Evolutionary conservation across 768 basidiomycete genomes (phyloP), one percentile per base, ranked within the genome.

Genomic region (Hydnomerulius pinastri): DNA sequence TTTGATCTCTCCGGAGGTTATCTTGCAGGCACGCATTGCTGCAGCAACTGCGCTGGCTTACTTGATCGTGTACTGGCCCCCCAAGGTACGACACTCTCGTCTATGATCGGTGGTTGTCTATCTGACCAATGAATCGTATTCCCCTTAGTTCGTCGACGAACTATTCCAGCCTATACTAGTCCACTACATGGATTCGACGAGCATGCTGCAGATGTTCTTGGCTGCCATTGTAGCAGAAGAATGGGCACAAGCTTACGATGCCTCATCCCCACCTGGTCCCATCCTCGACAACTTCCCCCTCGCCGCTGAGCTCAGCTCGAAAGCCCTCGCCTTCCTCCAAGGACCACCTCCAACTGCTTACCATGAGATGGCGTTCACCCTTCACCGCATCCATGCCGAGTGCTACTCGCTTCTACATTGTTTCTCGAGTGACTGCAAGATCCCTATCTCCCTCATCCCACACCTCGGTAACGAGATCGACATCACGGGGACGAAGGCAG

Each of bases 191-290:
- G 81, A 86, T 41, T 95, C 96, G 2, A 81, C 86, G 6, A 94
- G 92, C 62, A 95, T 95, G 80, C 78, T 98, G 13, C 95, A 97
- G 63, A 89, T 89, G 56, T 85, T 93, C 64, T 69, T 98, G 36
- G 74, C 87, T n/a, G 87, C 92, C 15, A 80, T 90, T 42, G 78
- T 98, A 50, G 73, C 93, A 1, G 92, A 96, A 67, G 92, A 98
- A 73, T 98, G 95, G 97, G 91, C 94, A 4, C 71, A 72, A 8
- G 76, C 79, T 37, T 77, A 81, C 55, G 78, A 79, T 18, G 51
- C 39, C 18, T 65, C 63, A 11, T 56, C 70, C 0, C 51, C 70
- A 6, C 51, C 71, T 11, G 51, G 61, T 1, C 70, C 78, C 35
- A 74, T 90, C 40, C 74, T 82, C 18, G 79, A 87, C 42, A 63